Percentiles rank a stretch among this genome's conserved stretches.
phyloP scores from a whole-genome alignment of 2,329 filamentous ascomycete genomes.

The Cladosporium sp. region DNA sequence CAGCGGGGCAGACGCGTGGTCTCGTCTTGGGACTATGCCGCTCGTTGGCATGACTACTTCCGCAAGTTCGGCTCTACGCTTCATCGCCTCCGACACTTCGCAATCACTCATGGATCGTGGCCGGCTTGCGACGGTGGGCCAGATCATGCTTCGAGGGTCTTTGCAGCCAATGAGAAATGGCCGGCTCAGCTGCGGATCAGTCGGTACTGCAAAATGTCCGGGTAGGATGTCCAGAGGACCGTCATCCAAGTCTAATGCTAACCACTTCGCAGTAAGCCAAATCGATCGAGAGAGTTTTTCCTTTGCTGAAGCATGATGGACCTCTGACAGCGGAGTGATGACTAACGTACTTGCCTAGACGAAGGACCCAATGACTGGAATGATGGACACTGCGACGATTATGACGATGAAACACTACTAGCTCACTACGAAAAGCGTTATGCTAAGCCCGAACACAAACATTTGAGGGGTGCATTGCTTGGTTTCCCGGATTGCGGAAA shows the following conservation, averaged over 20 bases:
- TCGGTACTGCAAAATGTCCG: not conserved
- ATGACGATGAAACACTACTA: not conserved
- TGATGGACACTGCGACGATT: not conserved
- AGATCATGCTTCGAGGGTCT: not conserved
- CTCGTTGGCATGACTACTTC: conserved; percentile 16
- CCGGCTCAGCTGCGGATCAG: not conserved
- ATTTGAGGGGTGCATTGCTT: not conserved
- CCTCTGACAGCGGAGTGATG: no score
- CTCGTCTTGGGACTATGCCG: not conserved
- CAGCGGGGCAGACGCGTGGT: not conserved
- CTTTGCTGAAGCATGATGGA: no score
- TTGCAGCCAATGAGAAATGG: not conserved
- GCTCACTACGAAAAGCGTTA: not conserved
- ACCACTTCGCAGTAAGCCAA: not conserved
- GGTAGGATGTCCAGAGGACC: not conserved
- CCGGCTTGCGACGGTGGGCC: not conserved
- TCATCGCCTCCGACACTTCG: conserved; percentile 12
- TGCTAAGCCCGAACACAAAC: not conserved
- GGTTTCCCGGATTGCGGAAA: not conserved
- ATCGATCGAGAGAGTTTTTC: no score
- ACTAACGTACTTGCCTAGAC: not conserved
- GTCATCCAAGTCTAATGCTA: not conserved
- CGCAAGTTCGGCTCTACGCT: not conserved
- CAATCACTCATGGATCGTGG: conserved; percentile 2
- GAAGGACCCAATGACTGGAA: not conserved